Evolutionary conservation across 345 rosid genomes (phyloP).

Genomic region (rapeseed (Brassica napus)): Da-Ae NC_063439.1:27285501-27286000

Average conservation of each 20-base stretch:
- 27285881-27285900: neutral
- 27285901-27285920: neutral
- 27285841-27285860: neutral
- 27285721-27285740: slow-evolving; percentile 82
- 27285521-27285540: neutral
- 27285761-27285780: slow-evolving; percentile 98
- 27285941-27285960: neutral
- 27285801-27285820: slow-evolving; percentile 63
- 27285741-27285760: slow-evolving; percentile 97
- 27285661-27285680: slow-evolving; percentile 29
- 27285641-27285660: neutral
- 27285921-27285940: neutral
- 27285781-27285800: slow-evolving; percentile 99
- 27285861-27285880: neutral
- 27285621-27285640: slow-evolving; percentile 6
- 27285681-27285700: slow-evolving; percentile 8
- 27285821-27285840: neutral
- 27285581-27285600: slow-evolving; percentile 8
- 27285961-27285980: neutral
- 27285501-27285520: neutral
- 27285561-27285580: neutral
- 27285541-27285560: neutral
- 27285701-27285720: slow-evolving; percentile 15
- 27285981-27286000: neutral
- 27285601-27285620: neutral